Conservation (phyloP, 2,329 filamentous ascomycete genomes). For the Elsinoe perseae region DNA sequence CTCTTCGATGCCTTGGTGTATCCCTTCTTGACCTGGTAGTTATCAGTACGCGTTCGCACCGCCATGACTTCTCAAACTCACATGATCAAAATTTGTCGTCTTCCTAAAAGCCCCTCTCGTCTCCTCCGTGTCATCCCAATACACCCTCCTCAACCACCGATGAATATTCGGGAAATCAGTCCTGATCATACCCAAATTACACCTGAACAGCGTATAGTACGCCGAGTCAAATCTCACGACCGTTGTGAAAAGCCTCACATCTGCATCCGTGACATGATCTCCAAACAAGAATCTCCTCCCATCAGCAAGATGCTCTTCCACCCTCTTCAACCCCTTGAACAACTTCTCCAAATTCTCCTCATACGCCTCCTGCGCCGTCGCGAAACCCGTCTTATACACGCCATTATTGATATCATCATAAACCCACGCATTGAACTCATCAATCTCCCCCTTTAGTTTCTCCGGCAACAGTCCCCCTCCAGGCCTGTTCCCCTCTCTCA, state of each 20-base stretch:
- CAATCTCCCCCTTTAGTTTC: conserved; percentile 58
- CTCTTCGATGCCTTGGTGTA: conserved; percentile 21
- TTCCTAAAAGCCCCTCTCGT: conserved; percentile 39
- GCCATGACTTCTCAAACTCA: conserved; percentile 22
- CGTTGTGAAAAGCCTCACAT: conserved; percentile 64
- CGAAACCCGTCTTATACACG: conserved; percentile 61
- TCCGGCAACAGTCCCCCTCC: conserved; percentile 61
- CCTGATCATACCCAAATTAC: conserved; percentile 56
- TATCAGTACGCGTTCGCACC: conserved; percentile 7
- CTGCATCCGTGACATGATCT: conserved; percentile 66
- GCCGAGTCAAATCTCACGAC: conserved; percentile 64
- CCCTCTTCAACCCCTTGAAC: conserved; percentile 68
- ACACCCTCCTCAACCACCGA: conserved; percentile 40
- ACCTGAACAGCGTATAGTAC: conserved; percentile 83
- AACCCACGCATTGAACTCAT: conserved; percentile 71
- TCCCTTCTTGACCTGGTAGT: conserved; percentile 23
- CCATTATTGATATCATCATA: conserved; percentile 56
- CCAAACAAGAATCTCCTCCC: conserved; percentile 63
- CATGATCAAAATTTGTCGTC: conserved; percentile 38
- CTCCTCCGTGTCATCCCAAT: conserved; percentile 39
- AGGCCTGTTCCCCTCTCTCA: conserved; percentile 47
- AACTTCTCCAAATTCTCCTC: conserved; percentile 63
- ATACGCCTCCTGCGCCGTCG: conserved; percentile 75
- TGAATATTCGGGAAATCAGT: conserved; percentile 49
- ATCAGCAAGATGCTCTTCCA: conserved; percentile 60